Evolutionary conservation across 768 basidiomycete genomes (phyloP), one percentile per base, ranked within the genome.

Genomic region (Boletus rubroflammeus): DNA sequence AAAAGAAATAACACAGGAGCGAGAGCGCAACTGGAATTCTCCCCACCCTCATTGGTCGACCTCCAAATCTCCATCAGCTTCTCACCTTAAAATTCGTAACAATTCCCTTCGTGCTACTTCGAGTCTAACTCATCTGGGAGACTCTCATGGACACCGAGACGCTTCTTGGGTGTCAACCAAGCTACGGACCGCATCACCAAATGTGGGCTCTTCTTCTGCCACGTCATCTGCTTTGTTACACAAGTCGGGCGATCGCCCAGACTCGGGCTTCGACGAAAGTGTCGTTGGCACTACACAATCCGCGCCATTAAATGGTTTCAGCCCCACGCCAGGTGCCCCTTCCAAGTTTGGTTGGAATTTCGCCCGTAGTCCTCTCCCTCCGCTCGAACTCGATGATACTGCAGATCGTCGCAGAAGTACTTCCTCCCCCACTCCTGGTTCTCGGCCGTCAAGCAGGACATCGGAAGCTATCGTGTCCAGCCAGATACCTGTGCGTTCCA

Each of bases 1-100:
- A 54, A 58, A 66, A n/a, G 79, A 75, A 58, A 53, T 70, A 5
- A 54, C 61, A n/a, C 78, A 81, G 36, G 77, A 79, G 59, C 77
- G 84, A 45, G 85, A 87, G 67, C 75, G 82, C 45, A 87, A 87
- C 61, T 87, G 85, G 86, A 83, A 85, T 65, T 78, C 84, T 8
- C 82, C 81, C n/a, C 79, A 75, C 35, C 84, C 82, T 7, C 77
- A 73, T 47, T 85, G 84, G 84, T 64, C 70, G 19, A 58, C 61
- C 21, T 50, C 65, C 26, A 64, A 57, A 51, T 61, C 66, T 7
- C 57, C 68, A 13, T 44, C 63, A 13, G 0, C 52, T 34, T 51
- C 60, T 47, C 53, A 46, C 28, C 43, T 39, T 19, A 55, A 42
- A 36, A 15, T 6, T 44, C 53, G 53, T 28, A 56, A 34, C n/a